These are phyloP conservation scores for Torulaspora microellipsoides DNA, from an alignment of 805 yeast species.

Conservation along the genomic window DNA sequence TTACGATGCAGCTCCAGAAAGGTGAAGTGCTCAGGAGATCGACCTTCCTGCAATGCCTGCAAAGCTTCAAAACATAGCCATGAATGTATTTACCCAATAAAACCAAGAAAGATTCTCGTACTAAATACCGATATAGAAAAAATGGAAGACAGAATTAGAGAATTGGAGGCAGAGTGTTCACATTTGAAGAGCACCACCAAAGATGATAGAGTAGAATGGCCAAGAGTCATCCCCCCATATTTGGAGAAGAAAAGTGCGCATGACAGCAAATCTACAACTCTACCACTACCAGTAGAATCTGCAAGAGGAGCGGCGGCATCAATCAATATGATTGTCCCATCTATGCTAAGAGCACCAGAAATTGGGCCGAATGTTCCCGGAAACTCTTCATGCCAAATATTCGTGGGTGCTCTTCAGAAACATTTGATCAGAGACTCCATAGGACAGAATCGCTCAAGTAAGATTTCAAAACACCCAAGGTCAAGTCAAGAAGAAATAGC, in stretches of 20 bases:
- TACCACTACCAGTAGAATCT: neutral
- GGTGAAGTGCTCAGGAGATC: constrained; percentile 9
- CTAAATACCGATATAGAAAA: constrained; percentile 9
- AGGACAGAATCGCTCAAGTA: neutral
- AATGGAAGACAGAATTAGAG: constrained; percentile 15
- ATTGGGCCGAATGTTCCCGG: constrained; percentile 4
- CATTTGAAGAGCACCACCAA: neutral
- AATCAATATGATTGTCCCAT: neutral
- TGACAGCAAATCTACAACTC: neutral
- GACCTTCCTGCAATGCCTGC: constrained; percentile 7
- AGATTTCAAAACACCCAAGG: neutral
- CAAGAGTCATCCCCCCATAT: neutral
- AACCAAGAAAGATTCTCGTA: constrained; percentile 7
- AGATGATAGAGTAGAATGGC: neutral
- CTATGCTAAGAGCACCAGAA: constrained; percentile 1
- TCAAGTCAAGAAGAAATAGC: neutral
- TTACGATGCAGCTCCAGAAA: constrained; percentile 6
- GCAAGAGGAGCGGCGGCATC: neutral
- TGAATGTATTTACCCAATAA: constrained; percentile 4
- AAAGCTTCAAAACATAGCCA: constrained; percentile 1
- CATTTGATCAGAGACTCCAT: constrained; percentile 1
- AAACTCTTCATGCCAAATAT: constrained; percentile 7
- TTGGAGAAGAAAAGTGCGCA: neutral
- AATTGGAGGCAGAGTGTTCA: constrained; percentile 7
- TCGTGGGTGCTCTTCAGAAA: constrained; percentile 6